phyloP scores from a whole-genome alignment of 345 rosid genomes.

The Cardiospermum halicacabum region DNA sequence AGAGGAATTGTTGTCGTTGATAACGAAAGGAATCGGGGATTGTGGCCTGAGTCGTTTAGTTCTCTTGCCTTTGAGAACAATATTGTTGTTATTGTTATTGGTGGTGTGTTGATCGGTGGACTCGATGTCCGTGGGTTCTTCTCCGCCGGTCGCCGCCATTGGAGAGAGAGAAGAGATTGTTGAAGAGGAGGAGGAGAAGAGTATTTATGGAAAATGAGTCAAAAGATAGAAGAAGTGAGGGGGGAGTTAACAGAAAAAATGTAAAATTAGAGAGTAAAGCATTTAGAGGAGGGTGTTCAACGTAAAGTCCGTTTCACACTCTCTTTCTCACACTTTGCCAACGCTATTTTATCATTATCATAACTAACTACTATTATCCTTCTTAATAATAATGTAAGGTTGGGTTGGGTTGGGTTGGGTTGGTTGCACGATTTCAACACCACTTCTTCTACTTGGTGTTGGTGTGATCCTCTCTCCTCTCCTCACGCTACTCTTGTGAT shows the following conservation, averaged over 20 bases:
- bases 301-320: conserved; percentile 57
- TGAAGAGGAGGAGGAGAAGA: not conserved
- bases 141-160: conserved; percentile 11
- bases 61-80: conserved; percentile 77
- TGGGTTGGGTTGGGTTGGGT: too few relatives aligned
- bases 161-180: not conserved
- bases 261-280: conserved; percentile 37
- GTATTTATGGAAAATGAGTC: not conserved
- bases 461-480: not conserved
- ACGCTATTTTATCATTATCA: too few relatives aligned
- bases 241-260: conserved; percentile 34
- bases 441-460: not conserved
- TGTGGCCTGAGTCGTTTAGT: conserved; percentile 70
- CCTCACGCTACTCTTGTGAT: not conserved
- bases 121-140: conserved; percentile 7
- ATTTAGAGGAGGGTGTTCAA: conserved; percentile 29
- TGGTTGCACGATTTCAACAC: conserved; percentile 4
- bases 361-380: too few relatives aligned
- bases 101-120: conserved; percentile 37
- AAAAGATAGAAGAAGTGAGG: conserved; percentile 10
- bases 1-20: conserved; percentile 28
- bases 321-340: conserved; percentile 74
- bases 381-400: too few relatives aligned
- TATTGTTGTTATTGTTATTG: too few relatives aligned
- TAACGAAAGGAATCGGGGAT: conserved; percentile 49